phyloP scores from a whole-genome alignment of 192 early-diverging fungal species.

The Globomyces pollinis-pini region DNA sequence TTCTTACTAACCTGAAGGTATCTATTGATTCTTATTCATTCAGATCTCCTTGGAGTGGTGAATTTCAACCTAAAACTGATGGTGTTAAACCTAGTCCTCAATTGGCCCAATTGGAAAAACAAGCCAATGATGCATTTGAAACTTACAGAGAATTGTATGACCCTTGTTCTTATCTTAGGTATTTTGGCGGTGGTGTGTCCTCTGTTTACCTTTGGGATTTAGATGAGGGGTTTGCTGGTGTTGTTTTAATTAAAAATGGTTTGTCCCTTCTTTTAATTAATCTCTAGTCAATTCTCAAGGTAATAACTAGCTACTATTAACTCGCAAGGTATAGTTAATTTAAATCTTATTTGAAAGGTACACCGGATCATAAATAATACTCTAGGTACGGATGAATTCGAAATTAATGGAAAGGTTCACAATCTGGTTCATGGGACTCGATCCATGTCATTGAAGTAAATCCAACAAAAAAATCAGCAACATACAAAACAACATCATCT shows the following conservation, averaged over 20 bases:
- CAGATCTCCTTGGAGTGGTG: slow-evolving; percentile 94
- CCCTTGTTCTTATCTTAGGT: slow-evolving; percentile 34
- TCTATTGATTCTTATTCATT: neutral
- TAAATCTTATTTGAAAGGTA: neutral
- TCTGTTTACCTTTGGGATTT: slow-evolving; percentile 96
- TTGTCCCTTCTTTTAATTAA: slow-evolving; percentile 10
- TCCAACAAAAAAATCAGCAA: slow-evolving; percentile 63
- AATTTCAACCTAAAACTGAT: slow-evolving; percentile 72
- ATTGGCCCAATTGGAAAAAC: slow-evolving; percentile 80
- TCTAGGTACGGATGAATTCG: slow-evolving; percentile 9
- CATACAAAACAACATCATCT: slow-evolving; percentile 92
- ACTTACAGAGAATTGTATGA: slow-evolving; percentile 89
- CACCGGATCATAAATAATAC: neutral
- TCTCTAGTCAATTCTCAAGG: neutral
- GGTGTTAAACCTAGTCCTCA: slow-evolving; percentile 67
- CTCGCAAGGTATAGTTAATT: neutral
- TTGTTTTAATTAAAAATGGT: slow-evolving; percentile 95
- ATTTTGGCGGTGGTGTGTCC: slow-evolving; percentile 91
- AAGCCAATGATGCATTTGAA: slow-evolving; percentile 92
- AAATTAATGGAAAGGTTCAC: neutral
- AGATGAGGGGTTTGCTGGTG: slow-evolving; percentile 83
- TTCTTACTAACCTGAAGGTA: neutral
- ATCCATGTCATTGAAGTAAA: slow-evolving; percentile 90
- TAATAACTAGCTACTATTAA: neutral
- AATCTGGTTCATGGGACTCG: slow-evolving; percentile 94